Percentiles rank a stretch among this genome's conserved stretches.
These are phyloP conservation scores for Coemansia sp. DNA, from an alignment of 192 early-diverging fungal genomes.

Conservation along the genomic window DNA sequence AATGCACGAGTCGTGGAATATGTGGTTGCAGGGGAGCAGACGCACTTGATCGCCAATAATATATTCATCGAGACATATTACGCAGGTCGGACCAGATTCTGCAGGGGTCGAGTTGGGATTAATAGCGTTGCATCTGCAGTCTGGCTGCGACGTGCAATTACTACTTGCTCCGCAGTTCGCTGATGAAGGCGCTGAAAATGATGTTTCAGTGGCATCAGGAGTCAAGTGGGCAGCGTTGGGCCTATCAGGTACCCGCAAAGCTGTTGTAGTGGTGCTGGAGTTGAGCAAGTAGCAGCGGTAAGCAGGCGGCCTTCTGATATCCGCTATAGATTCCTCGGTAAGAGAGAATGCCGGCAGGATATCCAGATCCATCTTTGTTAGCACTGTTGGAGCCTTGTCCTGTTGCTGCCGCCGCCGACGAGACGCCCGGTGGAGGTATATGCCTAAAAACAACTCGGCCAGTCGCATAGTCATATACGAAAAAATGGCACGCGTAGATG, in stretches of 20 bases:
- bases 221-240: neutral
- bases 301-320: slow-evolving; percentile 21
- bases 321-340: slow-evolving; percentile 12
- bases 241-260: neutral
- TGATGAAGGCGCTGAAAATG: too few species aligned
- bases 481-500: too few species aligned
- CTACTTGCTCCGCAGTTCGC: too few species aligned
- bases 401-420: slow-evolving; percentile 12
- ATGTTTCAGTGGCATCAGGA: too few species aligned
- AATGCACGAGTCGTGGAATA: slow-evolving; percentile 63
- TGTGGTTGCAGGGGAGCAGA: slow-evolving; percentile 59
- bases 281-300: slow-evolving; percentile 22
- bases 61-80: slow-evolving; percentile 66
- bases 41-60: slow-evolving; percentile 53
- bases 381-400: neutral
- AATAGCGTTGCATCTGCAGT: too few species aligned
- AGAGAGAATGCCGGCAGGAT: slow-evolving; percentile 28
- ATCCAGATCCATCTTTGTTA: slow-evolving; percentile 9
- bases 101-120: too few species aligned
- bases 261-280: neutral
- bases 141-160: too few species aligned
- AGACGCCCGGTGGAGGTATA: slow-evolving; percentile 14
- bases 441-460: slow-evolving; percentile 4
- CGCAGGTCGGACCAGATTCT: slow-evolving; percentile 45
- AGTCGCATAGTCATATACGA: slow-evolving; percentile 3